A percentile compares a stretch with the other conserved stretches of the same genome.
phyloP scores from a whole-genome alignment of 1,284 basidiomycete species.

The Malassezia restricta region DNA sequence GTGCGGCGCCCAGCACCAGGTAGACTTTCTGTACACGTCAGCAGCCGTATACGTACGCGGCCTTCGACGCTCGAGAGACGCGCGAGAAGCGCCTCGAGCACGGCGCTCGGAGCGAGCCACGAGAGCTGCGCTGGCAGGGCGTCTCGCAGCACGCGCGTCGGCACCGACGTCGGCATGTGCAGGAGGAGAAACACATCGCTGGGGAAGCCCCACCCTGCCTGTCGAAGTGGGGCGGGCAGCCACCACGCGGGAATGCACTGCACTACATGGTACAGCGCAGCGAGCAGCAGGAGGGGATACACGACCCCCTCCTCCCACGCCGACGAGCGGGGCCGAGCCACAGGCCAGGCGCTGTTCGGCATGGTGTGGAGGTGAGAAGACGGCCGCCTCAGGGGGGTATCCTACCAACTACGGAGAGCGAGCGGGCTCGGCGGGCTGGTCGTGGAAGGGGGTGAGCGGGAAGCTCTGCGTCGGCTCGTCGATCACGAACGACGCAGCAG shows the following conservation, averaged over 20 bases:
- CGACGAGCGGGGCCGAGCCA: background rate
- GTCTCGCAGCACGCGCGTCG: conserved; percentile 9
- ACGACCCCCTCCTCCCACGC: conserved; percentile 5
- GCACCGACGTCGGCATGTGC: background rate
- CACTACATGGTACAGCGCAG: conserved; percentile 1
- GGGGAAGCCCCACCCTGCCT: background rate
- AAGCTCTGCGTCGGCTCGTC: background rate
- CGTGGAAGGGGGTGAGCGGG: conserved; percentile 2
- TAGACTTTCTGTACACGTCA: conserved; percentile 11
- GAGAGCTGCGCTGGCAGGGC: background rate
- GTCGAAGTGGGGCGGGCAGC: background rate
- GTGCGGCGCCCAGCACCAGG: conserved; percentile 8
- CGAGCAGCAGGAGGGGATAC: background rate
- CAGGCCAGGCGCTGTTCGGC: background rate
- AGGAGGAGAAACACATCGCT: conserved; percentile 9
- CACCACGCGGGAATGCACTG: background rate
- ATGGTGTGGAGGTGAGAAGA: background rate
- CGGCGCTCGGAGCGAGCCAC: background rate
- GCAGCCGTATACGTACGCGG: conserved; percentile 2
- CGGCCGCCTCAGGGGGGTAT: no score
- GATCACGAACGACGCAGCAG: background rate
- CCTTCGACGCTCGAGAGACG: conserved; percentile 14
- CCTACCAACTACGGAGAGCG: no score
- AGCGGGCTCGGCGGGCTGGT: background rate
- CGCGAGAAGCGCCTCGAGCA: conserved; percentile 2